Base-by-base conservation (phyloP, 2,329 filamentous ascomycete species). In the Colletotrichum eremochloae region DNA sequence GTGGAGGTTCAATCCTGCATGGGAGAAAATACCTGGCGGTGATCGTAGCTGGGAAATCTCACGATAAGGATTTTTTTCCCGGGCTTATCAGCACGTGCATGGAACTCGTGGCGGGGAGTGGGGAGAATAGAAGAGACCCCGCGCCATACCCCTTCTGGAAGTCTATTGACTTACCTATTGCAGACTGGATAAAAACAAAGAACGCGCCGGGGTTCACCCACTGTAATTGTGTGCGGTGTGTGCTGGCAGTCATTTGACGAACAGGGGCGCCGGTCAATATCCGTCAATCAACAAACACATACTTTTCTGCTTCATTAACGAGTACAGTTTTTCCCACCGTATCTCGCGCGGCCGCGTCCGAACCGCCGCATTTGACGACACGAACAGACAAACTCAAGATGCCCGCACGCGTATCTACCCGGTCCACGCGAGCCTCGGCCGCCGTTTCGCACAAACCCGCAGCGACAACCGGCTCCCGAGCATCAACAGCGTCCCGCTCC, bases 381-480 rank as follows among this genome's bases (percentile, higher is more conserved):
- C 18, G 9, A 33, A 33, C 46, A 50, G 40, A 61, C 48, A 63
- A 42, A 18, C 36, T 15, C 24, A 72, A 73, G 62, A 90, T 90
- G 88, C 87, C 88, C 50, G 79, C 85, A 74, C 82, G 86, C 80
- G 82, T 83, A 57, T 84, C 86, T 46, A 80, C 83, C 53, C 83
- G 86, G 76, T 84, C 87, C 46, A 78, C 83, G 71, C 84, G 86
- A 76, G 81, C 83, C 53, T 84, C 86, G 64, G 81, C 83, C 53
- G 80, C 81, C 57, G 80, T 78, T 40, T 82, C 83, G 36, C 79
- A 82, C 74, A 85, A 84, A 74, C 76, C 84, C 8, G 79, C 78
- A 57, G 77, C 80, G 46, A 81, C 80, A 36, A 71, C 80, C 15
- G 79, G 80, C 71, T 78, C 84, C 62, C 84, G 86, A 75, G 79